These are phyloP conservation scores for Rhizopus arrhizus DNA, from an alignment of 371 early-diverging fungal species.

Conservation along the genomic window DNA sequence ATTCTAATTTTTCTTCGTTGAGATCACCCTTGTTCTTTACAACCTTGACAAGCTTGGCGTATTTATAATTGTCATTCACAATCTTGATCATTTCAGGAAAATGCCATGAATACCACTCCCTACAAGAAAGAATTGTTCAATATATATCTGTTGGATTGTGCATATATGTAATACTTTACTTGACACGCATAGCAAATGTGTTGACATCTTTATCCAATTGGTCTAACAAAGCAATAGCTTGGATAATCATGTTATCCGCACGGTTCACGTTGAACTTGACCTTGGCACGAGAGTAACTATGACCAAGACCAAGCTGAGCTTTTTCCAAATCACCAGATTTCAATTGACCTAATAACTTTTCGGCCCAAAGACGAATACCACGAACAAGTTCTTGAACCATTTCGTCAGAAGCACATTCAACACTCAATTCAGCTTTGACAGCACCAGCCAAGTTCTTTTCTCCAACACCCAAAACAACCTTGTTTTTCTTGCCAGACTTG, in stretches of 20 bases:
- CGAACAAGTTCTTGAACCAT: conserved; percentile 88
- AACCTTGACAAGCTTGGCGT: conserved; percentile 83
- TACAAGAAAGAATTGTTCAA: conserved; percentile 37
- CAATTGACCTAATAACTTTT: conserved; percentile 85
- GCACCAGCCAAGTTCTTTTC: conserved; percentile 92
- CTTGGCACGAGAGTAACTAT: conserved; percentile 96
- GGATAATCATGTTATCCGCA: conserved; percentile 93
- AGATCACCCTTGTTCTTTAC: conserved; percentile 91
- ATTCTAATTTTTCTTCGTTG: conserved; percentile 73
- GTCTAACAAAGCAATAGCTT: conserved; percentile 87
- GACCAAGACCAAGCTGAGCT: conserved; percentile 96
- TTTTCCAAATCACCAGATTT: conserved; percentile 90
- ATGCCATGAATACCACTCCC: conserved; percentile 99
- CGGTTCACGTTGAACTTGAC: conserved; percentile 98
- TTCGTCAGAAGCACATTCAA: conserved; percentile 80
- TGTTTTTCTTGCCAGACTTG: conserved; percentile 73
- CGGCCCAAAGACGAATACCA: conserved; percentile 89
- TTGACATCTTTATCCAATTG: conserved; percentile 96
- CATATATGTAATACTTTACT: conserved; percentile 7
- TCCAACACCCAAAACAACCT: conserved; percentile 85
- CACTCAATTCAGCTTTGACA: conserved; percentile 78
- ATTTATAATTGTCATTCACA: conserved; percentile 89
- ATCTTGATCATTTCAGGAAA: conserved; percentile 98
- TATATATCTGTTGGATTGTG: conserved; percentile 26
- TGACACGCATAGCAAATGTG: conserved; percentile 88